Evolutionary conservation across 768 basidiomycete species (phyloP).

Genomic region (Rubroboletus satanas): DNA sequence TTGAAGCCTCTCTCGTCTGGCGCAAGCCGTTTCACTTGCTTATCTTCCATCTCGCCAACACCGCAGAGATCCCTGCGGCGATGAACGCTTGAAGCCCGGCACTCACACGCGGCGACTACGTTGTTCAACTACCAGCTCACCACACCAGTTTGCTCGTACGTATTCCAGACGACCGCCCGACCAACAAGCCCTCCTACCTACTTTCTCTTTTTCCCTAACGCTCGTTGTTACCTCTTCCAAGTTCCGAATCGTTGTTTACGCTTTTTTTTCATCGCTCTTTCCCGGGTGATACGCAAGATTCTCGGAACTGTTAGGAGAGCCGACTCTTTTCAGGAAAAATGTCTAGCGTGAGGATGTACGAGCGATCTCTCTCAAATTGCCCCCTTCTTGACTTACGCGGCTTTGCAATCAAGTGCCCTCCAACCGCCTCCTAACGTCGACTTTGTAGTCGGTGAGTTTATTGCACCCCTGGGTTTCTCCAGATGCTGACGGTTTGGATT

Average conservation of each 20-base stretch:
- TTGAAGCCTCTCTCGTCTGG: background rate
- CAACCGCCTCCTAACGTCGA: slow-evolving; percentile 88
- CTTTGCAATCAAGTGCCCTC: slow-evolving; percentile 52
- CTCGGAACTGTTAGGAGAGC: background rate
- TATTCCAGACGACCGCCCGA: slow-evolving; percentile 2
- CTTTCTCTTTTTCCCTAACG: background rate
- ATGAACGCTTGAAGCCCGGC: slow-evolving; percentile 20
- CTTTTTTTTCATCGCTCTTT: background rate
- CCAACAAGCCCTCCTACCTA: slow-evolving; percentile 1
- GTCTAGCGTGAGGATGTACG: slow-evolving; percentile 47
- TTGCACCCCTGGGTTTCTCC: background rate
- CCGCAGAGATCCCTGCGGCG: background rate
- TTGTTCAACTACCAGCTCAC: background rate
- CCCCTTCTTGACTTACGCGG: slow-evolving; percentile 4
- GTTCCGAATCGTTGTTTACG: background rate
- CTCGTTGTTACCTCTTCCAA: slow-evolving; percentile 3
- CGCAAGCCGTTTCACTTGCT: background rate
- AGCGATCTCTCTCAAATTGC: background rate
- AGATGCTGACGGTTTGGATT: slow-evolving; percentile 1
- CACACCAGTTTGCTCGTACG: slow-evolving; percentile 2
- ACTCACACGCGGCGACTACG: slow-evolving; percentile 18
- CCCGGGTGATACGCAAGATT: slow-evolving; percentile 2
- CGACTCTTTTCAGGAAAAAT: slow-evolving; percentile 21
- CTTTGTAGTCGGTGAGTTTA: slow-evolving; percentile 69
- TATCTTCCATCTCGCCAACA: background rate